These are phyloP conservation scores for Pugionium dolabratum DNA, from an alignment of 345 rosid genomes.

Conservation along the genomic window DNA sequence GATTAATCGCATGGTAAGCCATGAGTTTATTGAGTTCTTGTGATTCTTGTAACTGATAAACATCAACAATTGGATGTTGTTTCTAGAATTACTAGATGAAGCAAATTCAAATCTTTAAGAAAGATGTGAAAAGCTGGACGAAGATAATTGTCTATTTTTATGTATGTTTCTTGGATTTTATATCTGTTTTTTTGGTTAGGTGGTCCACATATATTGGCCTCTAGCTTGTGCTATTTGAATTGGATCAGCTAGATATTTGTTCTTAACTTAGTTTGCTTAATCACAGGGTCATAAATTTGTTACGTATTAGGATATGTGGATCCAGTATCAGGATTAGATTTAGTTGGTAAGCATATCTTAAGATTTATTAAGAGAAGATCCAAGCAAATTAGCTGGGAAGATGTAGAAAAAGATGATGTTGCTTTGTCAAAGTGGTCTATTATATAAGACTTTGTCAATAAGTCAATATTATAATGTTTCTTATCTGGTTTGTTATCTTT, in stretches of 20 bases:
- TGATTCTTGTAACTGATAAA: not conserved
- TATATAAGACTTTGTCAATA: constrained; percentile 6
- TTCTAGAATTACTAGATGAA: not conserved
- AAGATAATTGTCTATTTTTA: not conserved
- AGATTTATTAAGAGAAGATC: not conserved
- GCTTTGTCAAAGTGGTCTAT: constrained; percentile 6
- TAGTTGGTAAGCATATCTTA: constrained; percentile 25
- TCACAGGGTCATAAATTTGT: not conserved
- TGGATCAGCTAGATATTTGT: not conserved
- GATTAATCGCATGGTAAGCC: no score
- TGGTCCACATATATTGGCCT: constrained; percentile 39
- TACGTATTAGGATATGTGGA: not conserved
- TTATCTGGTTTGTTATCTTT: constrained; percentile 18
- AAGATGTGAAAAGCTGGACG: not conserved
- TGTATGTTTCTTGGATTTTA: constrained; percentile 15
- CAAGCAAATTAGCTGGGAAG: constrained; percentile 21
- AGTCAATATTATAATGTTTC: not conserved
- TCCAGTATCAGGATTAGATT: constrained; percentile 7
- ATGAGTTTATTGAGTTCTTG: no score
- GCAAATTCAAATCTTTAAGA: not conserved
- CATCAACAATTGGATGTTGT: not conserved
- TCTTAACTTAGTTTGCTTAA: constrained; percentile 8
- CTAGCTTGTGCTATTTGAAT: not conserved
- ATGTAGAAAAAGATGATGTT: not conserved
- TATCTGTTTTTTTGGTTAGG: not conserved